These are phyloP conservation scores for Fraxinus baroniana DNA, from an alignment of 305 asterid species.

Conservation along the genomic window DNA sequence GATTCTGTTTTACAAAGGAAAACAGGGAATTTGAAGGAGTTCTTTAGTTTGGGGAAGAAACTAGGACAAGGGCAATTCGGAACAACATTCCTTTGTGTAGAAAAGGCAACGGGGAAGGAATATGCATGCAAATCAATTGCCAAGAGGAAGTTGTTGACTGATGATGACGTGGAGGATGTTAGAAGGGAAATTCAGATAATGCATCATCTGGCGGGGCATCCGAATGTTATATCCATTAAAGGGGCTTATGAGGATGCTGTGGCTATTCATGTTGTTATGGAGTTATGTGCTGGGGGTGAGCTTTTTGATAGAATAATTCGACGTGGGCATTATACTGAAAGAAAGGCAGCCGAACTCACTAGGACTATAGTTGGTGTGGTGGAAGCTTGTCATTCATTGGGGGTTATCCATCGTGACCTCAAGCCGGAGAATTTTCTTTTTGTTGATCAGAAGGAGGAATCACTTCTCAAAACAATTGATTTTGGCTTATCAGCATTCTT, in stretches of 20 bases:
- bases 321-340: constrained; percentile 66
- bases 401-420: constrained; percentile 76
- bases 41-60: constrained; percentile 57
- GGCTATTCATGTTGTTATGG: constrained; percentile 70
- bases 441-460: constrained; percentile 59
- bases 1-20: constrained; percentile 56
- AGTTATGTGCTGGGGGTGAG: constrained; percentile 66
- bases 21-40: constrained; percentile 61
- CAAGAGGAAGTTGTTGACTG: constrained; percentile 64
- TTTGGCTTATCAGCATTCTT: constrained; percentile 67
- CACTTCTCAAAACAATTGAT: constrained; percentile 65
- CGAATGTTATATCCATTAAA: constrained; percentile 63
- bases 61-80: constrained; percentile 83
- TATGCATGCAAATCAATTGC: constrained; percentile 75
- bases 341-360: constrained; percentile 76
- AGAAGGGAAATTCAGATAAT: constrained; percentile 75
- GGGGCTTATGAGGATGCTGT: constrained; percentile 66
- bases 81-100: constrained; percentile 56
- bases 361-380: constrained; percentile 72
- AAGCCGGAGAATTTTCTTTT: constrained; percentile 78
- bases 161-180: constrained; percentile 76
- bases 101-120: constrained; percentile 50
- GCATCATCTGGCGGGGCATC: constrained; percentile 73
- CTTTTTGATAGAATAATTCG: constrained; percentile 66
- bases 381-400: constrained; percentile 71